Evolutionary conservation across 306 rosid species (phyloP), one percentile per base, ranked within the genome.

Genomic region (Urtica urens): DNA sequence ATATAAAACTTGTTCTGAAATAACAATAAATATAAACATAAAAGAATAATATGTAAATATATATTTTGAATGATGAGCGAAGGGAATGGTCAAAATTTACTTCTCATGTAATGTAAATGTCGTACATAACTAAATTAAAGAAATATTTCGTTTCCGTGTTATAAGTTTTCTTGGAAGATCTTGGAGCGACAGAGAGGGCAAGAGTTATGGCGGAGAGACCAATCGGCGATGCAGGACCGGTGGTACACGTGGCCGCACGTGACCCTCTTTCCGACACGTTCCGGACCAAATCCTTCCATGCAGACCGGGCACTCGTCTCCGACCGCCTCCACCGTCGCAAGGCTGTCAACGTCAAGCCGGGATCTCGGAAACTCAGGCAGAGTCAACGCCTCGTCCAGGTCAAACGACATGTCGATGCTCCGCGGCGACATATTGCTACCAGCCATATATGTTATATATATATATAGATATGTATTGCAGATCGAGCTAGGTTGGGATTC

Each of bases 181-280:
- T 45, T 65, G 43, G 47, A 33, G 41, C 87, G 87, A 60, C 87
- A 73, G 5, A 73, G 71, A 3, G 94, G 94, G 52, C 94, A 79
- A 59, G 70, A 70, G 63, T 63, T 72, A 43, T 55, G 57, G 56
- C 10, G 38, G 10, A 73, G 59, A 56, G 73, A 70, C 82, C 94
- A 79, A 1, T 64, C 4, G 50, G 67, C 39, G 49, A 82, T 60
- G 65, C 84, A 82, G 16, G 20, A 19, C 34, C 68, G 50, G 29
- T 73, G 82, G 70, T 73, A 78, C 33, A 82, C 72, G 30, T 78
- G 93, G 7, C 84, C 81, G 14, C 87, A 76, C 0, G 84, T 69
- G 23, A 74, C 66, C 66, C 55, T 54, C 57, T 71, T 72, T 40
- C 61, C n/a, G n/a, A n/a, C n/a, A n/a, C n/a, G n/a, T n/a, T 26